phyloP scores from a whole-genome alignment of 2,329 filamentous ascomycete species.

The Pyrenophora seminiperda region DNA sequence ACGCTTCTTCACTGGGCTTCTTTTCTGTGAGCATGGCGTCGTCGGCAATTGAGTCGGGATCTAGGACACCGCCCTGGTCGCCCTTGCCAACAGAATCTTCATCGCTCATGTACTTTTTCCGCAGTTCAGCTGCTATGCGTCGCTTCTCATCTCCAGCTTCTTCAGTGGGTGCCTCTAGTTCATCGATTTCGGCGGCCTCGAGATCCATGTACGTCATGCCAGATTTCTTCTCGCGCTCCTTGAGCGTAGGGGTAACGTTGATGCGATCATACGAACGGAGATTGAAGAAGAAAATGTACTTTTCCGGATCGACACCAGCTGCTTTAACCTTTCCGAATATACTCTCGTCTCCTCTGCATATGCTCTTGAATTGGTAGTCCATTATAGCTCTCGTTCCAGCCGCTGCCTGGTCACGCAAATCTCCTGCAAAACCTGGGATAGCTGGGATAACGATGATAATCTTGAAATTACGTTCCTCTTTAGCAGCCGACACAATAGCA shows the following conservation, averaged over 20 bases:
- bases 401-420: conserved; percentile 81
- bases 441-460: conserved; percentile 90
- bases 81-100: conserved; percentile 49
- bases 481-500: conserved; percentile 77
- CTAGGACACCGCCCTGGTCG: conserved; percentile 51
- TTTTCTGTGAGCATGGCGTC: conserved; percentile 77
- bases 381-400: conserved; percentile 88
- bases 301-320: conserved; percentile 73
- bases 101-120: conserved; percentile 53
- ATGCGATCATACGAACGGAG: conserved; percentile 90
- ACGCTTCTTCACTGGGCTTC: conserved; percentile 70
- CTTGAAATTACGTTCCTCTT: conserved; percentile 84
- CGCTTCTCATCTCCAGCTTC: conserved; percentile 46
- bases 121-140: conserved; percentile 53
- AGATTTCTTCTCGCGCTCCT: conserved; percentile 76
- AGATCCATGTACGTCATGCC: conserved; percentile 85
- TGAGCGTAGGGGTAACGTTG: conserved; percentile 76
- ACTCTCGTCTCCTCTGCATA: conserved; percentile 86
- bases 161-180: conserved; percentile 68
- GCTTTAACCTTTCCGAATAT: conserved; percentile 80
- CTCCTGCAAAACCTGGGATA: conserved; percentile 91
- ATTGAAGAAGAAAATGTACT: conserved; percentile 94
- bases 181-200: conserved; percentile 84
- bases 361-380: conserved; percentile 98
- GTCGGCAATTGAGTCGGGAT: conserved; percentile 71